These are phyloP conservation scores for Populus simonii DNA, from an alignment of 345 rosid species.

Conservation along the genomic window DNA sequence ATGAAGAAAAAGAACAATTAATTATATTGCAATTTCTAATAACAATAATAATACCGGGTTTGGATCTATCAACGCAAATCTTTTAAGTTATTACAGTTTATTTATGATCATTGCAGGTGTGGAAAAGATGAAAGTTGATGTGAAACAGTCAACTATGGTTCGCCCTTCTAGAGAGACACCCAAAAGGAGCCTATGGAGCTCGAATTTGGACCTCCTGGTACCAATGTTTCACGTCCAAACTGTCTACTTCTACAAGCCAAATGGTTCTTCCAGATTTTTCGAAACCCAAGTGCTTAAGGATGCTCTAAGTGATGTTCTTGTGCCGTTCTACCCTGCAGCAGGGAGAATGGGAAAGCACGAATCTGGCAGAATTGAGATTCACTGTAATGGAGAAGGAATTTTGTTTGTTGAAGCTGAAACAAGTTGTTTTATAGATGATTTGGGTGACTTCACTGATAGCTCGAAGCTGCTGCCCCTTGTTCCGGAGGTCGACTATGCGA, in stretches of 20 bases:
- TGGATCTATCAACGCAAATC: no score
- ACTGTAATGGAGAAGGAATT: conserved; percentile 34
- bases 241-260: conserved; percentile 20
- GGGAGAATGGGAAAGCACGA: conserved; percentile 28
- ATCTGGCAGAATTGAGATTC: conserved; percentile 28
- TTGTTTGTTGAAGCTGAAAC: conserved; percentile 33
- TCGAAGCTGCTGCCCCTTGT: conserved; percentile 13
- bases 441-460: conserved; percentile 20
- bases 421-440: conserved; percentile 4
- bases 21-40: no score
- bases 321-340: conserved; percentile 35
- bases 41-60: no score
- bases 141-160: conserved; percentile 15
- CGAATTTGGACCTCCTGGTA: conserved; percentile 26
- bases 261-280: conserved; percentile 14
- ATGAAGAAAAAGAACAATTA: no score
- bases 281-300: conserved; percentile 18
- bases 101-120: no score
- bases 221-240: neutral
- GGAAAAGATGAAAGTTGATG: neutral
- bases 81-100: no score
- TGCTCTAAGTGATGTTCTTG: conserved; percentile 25
- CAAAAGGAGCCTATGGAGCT: conserved; percentile 3
- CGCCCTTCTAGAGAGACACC: conserved; percentile 27
- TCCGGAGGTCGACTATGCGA: conserved; percentile 22